phyloP scores from a whole-genome alignment of 2,329 filamentous ascomycete species.

The Ascochyta viciae-villosae region DNA sequence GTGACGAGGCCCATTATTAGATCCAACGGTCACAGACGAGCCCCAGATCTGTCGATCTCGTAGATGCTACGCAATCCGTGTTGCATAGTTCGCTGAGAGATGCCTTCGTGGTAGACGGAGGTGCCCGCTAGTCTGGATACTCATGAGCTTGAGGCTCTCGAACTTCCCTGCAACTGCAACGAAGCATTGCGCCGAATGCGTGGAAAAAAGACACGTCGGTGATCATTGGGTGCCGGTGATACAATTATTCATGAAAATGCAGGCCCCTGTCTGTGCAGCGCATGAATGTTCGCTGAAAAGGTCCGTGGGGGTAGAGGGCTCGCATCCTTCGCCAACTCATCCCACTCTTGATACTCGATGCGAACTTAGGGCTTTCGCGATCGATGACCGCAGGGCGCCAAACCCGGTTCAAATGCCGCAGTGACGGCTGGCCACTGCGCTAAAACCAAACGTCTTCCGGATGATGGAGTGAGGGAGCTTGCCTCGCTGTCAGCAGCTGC shows the following conservation, averaged over 20 bases:
- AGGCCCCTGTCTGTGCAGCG: slow-evolving; percentile 24
- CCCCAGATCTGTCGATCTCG: slow-evolving; percentile 20
- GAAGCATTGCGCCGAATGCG: slow-evolving; percentile 5
- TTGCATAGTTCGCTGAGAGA: neutral
- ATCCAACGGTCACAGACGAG: slow-evolving; percentile 21
- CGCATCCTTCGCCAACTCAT: slow-evolving; percentile 19
- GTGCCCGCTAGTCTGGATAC: neutral
- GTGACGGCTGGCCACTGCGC: slow-evolving; percentile 12
- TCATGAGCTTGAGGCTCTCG: slow-evolving; percentile 30
- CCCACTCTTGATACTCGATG: slow-evolving; percentile 22
- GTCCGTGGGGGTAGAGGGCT: slow-evolving; percentile 29
- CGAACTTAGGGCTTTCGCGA: slow-evolving; percentile 18
- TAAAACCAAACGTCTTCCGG: slow-evolving; percentile 13
- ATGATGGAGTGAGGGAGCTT: slow-evolving; percentile 3
- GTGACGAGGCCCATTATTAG: slow-evolving; percentile 26
- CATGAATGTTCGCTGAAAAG: slow-evolving; percentile 24
- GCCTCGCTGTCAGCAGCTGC: slow-evolving; percentile 15
- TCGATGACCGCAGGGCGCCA: slow-evolving; percentile 16
- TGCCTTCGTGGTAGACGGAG: neutral
- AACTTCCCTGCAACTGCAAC: neutral
- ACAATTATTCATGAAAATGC: slow-evolving; percentile 43
- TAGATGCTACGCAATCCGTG: neutral
- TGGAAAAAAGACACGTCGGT: neutral
- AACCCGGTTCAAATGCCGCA: slow-evolving; percentile 23
- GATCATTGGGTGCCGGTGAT: slow-evolving; percentile 32